These are phyloP conservation scores for Trichophyton simii DNA, from an alignment of 2,329 filamentous ascomycete species.

Conservation along the genomic window DNA sequence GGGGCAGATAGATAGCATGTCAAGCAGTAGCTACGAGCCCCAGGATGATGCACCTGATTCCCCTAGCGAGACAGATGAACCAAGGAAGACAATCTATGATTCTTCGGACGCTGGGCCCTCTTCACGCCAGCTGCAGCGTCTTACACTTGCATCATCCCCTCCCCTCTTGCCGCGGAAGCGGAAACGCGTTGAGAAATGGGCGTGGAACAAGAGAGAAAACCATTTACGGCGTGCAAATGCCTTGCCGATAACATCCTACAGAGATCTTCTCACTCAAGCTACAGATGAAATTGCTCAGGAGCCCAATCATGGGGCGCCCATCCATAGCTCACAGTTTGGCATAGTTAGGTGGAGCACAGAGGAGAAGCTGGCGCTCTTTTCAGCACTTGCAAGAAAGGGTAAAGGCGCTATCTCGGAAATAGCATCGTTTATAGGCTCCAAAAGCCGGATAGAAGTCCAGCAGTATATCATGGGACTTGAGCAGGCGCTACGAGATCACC, in stretches of 20 bases:
- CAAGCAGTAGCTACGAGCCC: constrained; percentile 4
- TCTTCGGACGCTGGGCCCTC: constrained; percentile 7
- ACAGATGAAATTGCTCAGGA: constrained; percentile 32
- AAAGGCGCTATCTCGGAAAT: constrained; percentile 51
- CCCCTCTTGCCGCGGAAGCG: constrained; percentile 1
- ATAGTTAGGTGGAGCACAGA: constrained; percentile 53
- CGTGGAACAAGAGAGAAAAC: constrained; percentile 5
- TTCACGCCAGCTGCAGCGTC: constrained; percentile 12
- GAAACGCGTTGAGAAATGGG: not conserved
- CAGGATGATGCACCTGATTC: not conserved
- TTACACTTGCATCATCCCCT: constrained; percentile 9
- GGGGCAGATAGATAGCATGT: not conserved
- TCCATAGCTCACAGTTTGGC: constrained; percentile 48
- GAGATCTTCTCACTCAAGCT: constrained; percentile 42
- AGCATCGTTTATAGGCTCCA: constrained; percentile 51
- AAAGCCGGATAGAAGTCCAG: constrained; percentile 60
- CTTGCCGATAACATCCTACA: constrained; percentile 28
- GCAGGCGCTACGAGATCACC: constrained; percentile 34
- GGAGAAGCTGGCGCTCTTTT: constrained; percentile 63
- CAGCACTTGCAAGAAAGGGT: constrained; percentile 51
- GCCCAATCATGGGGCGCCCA: constrained; percentile 3
- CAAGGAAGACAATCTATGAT: not conserved
- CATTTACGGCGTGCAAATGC: not conserved
- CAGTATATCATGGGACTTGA: constrained; percentile 56
- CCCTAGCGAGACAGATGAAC: not conserved